Percentiles rank a stretch among this genome's conserved stretches.
These are phyloP conservation scores for Melocanna baccifera DNA, from an alignment of 176 grass and related monocot genomes.

Conservation along the genomic window DNA sequence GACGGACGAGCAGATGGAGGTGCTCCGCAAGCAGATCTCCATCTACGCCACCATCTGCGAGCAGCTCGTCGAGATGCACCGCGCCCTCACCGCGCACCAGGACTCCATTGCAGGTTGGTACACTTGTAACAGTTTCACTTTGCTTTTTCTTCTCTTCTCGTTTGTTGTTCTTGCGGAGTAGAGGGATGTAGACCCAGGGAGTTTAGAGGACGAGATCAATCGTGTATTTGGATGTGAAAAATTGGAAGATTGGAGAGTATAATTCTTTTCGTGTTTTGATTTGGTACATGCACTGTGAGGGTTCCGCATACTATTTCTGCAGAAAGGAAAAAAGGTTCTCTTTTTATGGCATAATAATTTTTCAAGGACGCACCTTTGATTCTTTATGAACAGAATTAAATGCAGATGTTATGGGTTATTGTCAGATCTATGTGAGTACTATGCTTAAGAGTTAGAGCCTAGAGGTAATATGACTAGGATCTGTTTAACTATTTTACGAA, in stretches of 20 bases:
- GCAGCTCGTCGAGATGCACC: constrained; percentile 95
- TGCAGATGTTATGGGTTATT: constrained; percentile 1
- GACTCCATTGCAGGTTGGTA: constrained; percentile 67
- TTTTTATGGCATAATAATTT: neutral
- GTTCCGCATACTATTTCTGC: constrained; percentile 4
- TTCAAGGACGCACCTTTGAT: neutral
- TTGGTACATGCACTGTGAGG: neutral
- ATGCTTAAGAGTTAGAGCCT: neutral
- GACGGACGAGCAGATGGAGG: constrained; percentile 96
- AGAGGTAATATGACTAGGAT: neutral
- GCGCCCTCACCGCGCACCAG: constrained; percentile 69
- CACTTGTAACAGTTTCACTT: neutral
- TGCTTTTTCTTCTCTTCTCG: neutral
- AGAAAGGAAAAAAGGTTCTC: neutral
- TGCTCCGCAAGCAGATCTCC: constrained; percentile 94
- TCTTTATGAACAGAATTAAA: neutral
- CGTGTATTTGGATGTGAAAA: neutral
- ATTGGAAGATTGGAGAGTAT: neutral
- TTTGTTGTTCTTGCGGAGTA: neutral
- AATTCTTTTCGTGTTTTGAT: neutral
- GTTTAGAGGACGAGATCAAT: neutral
- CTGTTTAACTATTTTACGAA: neutral
- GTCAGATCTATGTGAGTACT: neutral
- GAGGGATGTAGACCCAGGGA: neutral
- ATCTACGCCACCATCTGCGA: constrained; percentile 98